Evolutionary conservation across 768 basidiomycete genomes (phyloP).

Genomic region (Boletus edulis): DNA sequence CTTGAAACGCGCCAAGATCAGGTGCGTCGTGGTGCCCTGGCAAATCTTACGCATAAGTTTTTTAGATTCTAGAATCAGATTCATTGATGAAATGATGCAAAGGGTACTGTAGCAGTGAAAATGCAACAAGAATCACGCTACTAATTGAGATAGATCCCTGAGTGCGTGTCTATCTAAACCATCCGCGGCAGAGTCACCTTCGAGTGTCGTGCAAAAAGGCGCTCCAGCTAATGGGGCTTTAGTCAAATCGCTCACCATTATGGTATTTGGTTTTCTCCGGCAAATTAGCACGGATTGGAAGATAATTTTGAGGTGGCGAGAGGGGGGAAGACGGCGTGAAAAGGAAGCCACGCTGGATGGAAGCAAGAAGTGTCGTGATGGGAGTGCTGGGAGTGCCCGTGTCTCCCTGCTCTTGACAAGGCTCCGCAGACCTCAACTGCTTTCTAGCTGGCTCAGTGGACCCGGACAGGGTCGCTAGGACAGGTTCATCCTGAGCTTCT

Average conservation of each 20-base stretch:
- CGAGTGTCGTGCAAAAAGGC: conserved; percentile 10
- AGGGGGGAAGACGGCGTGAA: conserved; percentile 61
- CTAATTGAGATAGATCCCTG: conserved; percentile 25
- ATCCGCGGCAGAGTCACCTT: conserved; percentile 7
- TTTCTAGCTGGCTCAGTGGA: not conserved
- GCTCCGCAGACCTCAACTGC: not conserved
- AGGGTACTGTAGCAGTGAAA: conserved; percentile 2
- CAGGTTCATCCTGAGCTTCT: conserved; percentile 3
- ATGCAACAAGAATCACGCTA: not conserved
- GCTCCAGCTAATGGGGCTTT: not conserved
- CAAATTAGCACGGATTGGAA: conserved; percentile 2
- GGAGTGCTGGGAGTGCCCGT: conserved; percentile 46
- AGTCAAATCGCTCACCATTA: not conserved
- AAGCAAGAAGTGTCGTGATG: conserved; percentile 58
- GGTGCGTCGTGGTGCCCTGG: conserved; percentile 16
- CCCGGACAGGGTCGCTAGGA: not conserved
- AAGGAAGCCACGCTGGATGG: conserved; percentile 69
- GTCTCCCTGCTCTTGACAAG: conserved; percentile 1
- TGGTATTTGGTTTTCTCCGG: conserved; percentile 6
- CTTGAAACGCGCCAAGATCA: conserved; percentile 10
- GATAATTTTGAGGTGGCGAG: conserved; percentile 53
- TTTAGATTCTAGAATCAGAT: not conserved
- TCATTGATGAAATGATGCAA: not conserved
- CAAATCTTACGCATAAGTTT: not conserved
- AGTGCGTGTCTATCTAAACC: conserved; percentile 25